A percentile compares a stretch with the other conserved stretches of the same genome.
phyloP scores from a whole-genome alignment of 1,284 basidiomycete species.

The Takashimella tepidaria region DNA sequence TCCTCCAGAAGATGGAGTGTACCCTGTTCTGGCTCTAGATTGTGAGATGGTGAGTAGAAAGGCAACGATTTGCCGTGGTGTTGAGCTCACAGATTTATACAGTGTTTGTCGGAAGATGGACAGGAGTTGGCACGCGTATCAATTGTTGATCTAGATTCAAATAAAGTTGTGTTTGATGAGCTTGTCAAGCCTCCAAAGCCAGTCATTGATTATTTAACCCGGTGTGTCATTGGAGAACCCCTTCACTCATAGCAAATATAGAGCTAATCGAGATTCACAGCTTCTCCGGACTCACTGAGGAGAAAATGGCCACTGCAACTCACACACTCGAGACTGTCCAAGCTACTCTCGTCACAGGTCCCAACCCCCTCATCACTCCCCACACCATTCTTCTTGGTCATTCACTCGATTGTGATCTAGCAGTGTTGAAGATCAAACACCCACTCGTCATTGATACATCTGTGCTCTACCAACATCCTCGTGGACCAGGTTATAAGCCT shows the following conservation, averaged over 20 bases:
- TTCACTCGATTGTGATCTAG: constrained; percentile 84
- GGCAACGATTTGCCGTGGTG: no score
- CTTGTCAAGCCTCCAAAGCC: constrained; percentile 78
- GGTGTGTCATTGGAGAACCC: no score
- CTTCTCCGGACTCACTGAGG: constrained; percentile 84
- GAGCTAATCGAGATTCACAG: no score
- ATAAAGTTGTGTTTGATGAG: constrained; percentile 71
- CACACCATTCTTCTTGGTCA: constrained; percentile 87
- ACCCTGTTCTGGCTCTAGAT: constrained; percentile 57
- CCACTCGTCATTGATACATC: constrained; percentile 84
- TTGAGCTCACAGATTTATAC: constrained; percentile 6
- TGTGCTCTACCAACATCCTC: constrained; percentile 78
- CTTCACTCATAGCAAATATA: no score
- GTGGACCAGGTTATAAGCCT: constrained; percentile 82
- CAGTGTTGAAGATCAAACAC: constrained; percentile 74
- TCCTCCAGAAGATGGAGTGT: constrained; percentile 28
- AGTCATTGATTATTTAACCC: constrained; percentile 79
- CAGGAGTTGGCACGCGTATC: constrained; percentile 80
- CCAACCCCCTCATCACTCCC: constrained; percentile 51
- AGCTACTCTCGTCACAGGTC: constrained; percentile 56
- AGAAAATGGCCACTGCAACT: constrained; percentile 60
- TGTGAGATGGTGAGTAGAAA: constrained; percentile 88
- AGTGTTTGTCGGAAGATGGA: constrained; percentile 81
- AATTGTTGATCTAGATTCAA: constrained; percentile 67
- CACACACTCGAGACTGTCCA: constrained; percentile 75